These are phyloP conservation scores for Claviceps sp. DNA, from an alignment of 2,329 filamentous ascomycete genomes.

Conservation along the genomic window DNA sequence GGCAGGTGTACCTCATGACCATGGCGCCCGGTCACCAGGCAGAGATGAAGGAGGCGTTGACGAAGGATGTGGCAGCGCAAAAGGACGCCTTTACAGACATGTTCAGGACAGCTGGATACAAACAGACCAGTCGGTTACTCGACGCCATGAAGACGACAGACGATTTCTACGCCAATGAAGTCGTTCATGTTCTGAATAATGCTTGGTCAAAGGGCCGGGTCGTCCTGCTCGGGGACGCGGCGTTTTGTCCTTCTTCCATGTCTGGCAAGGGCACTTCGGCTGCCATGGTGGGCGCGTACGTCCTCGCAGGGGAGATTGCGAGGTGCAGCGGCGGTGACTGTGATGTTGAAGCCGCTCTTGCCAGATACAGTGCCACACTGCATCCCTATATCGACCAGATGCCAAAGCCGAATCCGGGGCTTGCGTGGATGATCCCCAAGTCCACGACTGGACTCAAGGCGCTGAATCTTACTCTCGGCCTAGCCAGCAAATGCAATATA, in stretches of 20 bases:
- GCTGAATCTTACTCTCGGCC: background rate
- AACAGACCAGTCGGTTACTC: conserved; percentile 19
- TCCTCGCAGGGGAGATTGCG: conserved; percentile 33
- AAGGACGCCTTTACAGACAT: conserved; percentile 25
- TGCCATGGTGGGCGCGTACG: conserved; percentile 33
- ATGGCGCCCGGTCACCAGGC: conserved; percentile 13
- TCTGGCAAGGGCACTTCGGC: conserved; percentile 34
- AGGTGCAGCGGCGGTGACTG: conserved; percentile 7
- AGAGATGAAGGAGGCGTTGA: conserved; percentile 10
- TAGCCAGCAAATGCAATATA: background rate
- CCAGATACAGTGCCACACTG: conserved; percentile 26
- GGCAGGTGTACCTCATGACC: conserved; percentile 12
- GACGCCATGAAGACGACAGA: conserved; percentile 18
- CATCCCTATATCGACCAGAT: conserved; percentile 20
- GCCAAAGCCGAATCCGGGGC: background rate
- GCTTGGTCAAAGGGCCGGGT: conserved; percentile 25
- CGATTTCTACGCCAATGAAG: conserved; percentile 32
- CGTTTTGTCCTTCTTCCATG: conserved; percentile 23
- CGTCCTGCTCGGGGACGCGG: conserved; percentile 37
- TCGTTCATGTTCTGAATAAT: conserved; percentile 29
- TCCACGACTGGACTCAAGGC: background rate
- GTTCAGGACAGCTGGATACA: conserved; percentile 32
- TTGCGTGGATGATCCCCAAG: background rate
- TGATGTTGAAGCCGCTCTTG: conserved; percentile 18
- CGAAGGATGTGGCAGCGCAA: conserved; percentile 7